These are phyloP conservation scores for Massariosphaeria phaeospora DNA, from an alignment of 495 filamentous ascomycete species.

Conservation along the genomic window DNA sequence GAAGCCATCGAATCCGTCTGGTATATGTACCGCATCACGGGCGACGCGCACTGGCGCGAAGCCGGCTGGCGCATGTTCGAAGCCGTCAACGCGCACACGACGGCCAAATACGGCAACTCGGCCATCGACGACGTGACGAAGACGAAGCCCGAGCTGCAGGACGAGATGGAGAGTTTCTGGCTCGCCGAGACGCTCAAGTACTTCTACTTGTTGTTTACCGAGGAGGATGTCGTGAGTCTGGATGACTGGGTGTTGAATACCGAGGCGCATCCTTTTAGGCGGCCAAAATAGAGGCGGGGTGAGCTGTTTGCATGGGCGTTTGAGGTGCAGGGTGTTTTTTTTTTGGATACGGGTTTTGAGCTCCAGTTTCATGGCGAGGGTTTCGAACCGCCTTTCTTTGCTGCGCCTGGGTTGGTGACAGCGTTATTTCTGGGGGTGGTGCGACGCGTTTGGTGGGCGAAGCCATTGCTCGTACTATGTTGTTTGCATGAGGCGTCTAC, in stretches of 20 bases:
- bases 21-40: slow-evolving; percentile 91
- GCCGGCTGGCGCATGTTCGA: slow-evolving; percentile 90
- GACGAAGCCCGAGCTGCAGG: slow-evolving; percentile 31
- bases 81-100: slow-evolving; percentile 62
- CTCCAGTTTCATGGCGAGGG: too few relatives aligned
- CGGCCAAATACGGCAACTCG: slow-evolving; percentile 61
- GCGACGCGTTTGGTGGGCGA: too few relatives aligned
- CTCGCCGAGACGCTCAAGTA: slow-evolving; percentile 61
- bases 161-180: slow-evolving; percentile 45
- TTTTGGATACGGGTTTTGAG: too few relatives aligned
- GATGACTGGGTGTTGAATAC: slow-evolving; percentile 61
- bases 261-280: slow-evolving; percentile 35
- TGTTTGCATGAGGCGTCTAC: too few relatives aligned
- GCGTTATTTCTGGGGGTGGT: too few relatives aligned
- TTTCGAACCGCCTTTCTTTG: too few relatives aligned
- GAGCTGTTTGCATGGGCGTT: too few relatives aligned
- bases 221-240: slow-evolving; percentile 61
- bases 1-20: slow-evolving; percentile 94
- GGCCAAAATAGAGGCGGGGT: slow-evolving; percentile 24
- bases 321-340: too few relatives aligned
- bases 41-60: slow-evolving; percentile 71
- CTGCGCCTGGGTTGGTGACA: too few relatives aligned
- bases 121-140: slow-evolving; percentile 71
- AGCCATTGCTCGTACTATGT: too few relatives aligned
- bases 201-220: slow-evolving; percentile 82